These are phyloP conservation scores for Colletotrichum tanaceti DNA, from an alignment of 2,329 filamentous ascomycete species.

Conservation along the genomic window DNA sequence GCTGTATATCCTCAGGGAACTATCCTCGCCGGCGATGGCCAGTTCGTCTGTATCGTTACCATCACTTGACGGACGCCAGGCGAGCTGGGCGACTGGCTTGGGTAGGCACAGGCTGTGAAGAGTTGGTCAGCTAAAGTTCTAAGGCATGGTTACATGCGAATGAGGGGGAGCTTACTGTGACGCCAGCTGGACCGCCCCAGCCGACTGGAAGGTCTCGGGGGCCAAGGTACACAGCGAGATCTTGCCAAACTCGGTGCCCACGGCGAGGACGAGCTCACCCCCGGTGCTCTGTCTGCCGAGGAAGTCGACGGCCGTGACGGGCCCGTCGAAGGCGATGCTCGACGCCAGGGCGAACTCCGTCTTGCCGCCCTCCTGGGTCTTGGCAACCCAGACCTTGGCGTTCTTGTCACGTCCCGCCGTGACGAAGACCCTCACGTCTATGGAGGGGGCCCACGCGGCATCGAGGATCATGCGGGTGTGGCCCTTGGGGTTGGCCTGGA, in stretches of 20 bases:
- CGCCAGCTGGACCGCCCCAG: slow-evolving; percentile 49
- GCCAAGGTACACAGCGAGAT: slow-evolving; percentile 58
- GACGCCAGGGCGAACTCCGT: slow-evolving; percentile 63
- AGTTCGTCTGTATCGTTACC: slow-evolving; percentile 48
- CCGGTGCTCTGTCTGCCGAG: slow-evolving; percentile 50
- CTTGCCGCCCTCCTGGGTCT: slow-evolving; percentile 47
- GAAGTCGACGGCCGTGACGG: slow-evolving; percentile 81
- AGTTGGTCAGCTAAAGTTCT: slow-evolving; percentile 37
- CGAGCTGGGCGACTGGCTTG: slow-evolving; percentile 73
- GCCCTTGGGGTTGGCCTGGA: slow-evolving; percentile 80
- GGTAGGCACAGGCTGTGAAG: slow-evolving; percentile 65
- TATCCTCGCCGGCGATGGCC: slow-evolving; percentile 70
- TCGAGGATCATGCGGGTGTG: slow-evolving; percentile 94
- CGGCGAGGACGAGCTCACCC: slow-evolving; percentile 59
- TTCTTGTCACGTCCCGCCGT: slow-evolving; percentile 92
- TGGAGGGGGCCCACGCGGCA: slow-evolving; percentile 80
- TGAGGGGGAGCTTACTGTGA: slow-evolving; percentile 53
- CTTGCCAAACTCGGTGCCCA: slow-evolving; percentile 68
- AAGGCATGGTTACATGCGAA: neutral
- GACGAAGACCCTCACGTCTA: slow-evolving; percentile 69
- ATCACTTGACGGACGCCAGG: slow-evolving; percentile 69
- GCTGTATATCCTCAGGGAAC: slow-evolving; percentile 68
- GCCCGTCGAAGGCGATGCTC: slow-evolving; percentile 64
- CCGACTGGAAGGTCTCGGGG: slow-evolving; percentile 52
- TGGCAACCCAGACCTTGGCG: slow-evolving; percentile 75